Evolutionary conservation across 2,329 filamentous ascomycete genomes (phyloP).

Genomic region (Claviceps sp.): DNA sequence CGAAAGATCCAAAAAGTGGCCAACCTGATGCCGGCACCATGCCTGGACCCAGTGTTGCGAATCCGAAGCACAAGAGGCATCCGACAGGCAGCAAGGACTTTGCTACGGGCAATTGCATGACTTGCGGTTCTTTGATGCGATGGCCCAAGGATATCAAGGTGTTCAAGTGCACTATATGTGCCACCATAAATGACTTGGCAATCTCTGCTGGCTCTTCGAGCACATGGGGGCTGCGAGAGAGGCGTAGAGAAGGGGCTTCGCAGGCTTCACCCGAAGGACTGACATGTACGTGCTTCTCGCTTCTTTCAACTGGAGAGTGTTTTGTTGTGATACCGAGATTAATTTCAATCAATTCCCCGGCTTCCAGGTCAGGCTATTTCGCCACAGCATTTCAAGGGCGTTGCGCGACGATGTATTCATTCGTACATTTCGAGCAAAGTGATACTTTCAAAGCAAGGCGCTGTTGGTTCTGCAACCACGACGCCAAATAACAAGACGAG

Average conservation of each 20-base stretch:
- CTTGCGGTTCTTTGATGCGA: conserved; percentile 66
- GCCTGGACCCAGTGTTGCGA: conserved; percentile 5
- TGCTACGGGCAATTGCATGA: conserved; percentile 66
- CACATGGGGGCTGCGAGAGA: conserved; percentile 2
- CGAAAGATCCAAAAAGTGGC: conserved; percentile 18
- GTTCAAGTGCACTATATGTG: conserved; percentile 73
- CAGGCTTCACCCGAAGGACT: neutral
- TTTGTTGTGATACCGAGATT: neutral
- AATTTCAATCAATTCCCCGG: neutral
- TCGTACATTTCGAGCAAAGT: conserved; percentile 18
- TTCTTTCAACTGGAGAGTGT: neutral
- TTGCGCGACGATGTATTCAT: conserved; percentile 21
- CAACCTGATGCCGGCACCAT: conserved; percentile 17
- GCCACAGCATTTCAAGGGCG: conserved; percentile 19
- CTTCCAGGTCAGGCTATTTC: conserved; percentile 19
- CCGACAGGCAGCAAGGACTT: conserved; percentile 38
- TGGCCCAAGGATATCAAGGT: conserved; percentile 63
- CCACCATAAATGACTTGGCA: conserved; percentile 68
- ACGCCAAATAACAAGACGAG: neutral
- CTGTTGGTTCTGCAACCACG: neutral
- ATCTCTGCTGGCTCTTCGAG: conserved; percentile 10
- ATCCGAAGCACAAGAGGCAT: conserved; percentile 20
- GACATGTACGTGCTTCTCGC: conserved; percentile 2
- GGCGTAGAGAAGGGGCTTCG: conserved; percentile 1
- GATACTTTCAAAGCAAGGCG: neutral